Conservation (phyloP, 495 filamentous ascomycete genomes). For the Hamigera avellanea region DNA sequence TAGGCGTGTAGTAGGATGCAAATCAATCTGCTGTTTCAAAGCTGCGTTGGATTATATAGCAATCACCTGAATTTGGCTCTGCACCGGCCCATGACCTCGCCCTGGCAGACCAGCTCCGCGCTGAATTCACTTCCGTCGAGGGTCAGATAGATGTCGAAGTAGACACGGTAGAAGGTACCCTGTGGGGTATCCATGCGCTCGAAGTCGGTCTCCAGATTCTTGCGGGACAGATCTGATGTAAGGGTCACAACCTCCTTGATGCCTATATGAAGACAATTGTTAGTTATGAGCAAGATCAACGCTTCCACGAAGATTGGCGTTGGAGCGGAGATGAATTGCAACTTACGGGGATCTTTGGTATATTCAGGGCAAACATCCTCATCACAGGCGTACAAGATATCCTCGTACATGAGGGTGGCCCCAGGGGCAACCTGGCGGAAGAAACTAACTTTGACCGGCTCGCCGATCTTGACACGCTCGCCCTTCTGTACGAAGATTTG, state of each 20-base stretch:
- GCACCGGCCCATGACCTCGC: conserved; percentile 97
- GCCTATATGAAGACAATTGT: conserved; percentile 45
- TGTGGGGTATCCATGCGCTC: conserved; percentile 99
- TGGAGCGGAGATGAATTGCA: background rate
- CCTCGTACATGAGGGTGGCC: conserved; percentile 98
- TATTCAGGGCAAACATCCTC: conserved; percentile 98
- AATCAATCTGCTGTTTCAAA: too few species aligned
- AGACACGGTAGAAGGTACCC: conserved; percentile 89
- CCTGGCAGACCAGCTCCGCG: conserved; percentile 94
- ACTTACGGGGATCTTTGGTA: conserved; percentile 97
- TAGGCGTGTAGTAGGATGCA: too few species aligned
- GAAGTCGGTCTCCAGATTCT: conserved; percentile 98
- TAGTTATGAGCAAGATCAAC: conserved; percentile 1
- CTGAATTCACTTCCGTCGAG: conserved; percentile 97
- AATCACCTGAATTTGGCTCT: conserved; percentile 63
- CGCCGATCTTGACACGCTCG: conserved; percentile 95
- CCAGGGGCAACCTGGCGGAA: conserved; percentile 97
- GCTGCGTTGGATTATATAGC: too few species aligned
- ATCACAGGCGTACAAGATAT: conserved; percentile 95
- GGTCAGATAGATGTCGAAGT: conserved; percentile 80
- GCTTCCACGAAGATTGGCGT: background rate
- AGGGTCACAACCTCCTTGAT: conserved; percentile 99
- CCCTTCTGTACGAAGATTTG: conserved; percentile 99
- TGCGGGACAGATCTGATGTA: conserved; percentile 90
- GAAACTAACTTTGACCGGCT: conserved; percentile 97